Conservation (phyloP, 1,284 basidiomycete genomes). For the Rhodofomes roseus region DNA sequence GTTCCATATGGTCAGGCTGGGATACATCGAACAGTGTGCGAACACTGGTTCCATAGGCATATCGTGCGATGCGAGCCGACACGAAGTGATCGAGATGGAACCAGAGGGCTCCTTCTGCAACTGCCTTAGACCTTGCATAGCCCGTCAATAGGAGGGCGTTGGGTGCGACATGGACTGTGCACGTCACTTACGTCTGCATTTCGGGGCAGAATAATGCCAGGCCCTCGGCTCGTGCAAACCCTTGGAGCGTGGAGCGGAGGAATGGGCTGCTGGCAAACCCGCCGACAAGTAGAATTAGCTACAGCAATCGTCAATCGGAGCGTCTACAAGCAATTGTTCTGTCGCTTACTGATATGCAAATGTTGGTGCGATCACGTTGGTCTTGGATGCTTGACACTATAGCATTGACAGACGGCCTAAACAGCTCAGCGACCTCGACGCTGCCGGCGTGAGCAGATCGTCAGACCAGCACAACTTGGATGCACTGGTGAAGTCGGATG, state of each 20-base stretch:
- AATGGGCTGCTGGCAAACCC: not conserved
- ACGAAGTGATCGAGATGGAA: conserved; percentile 35
- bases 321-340: too few species aligned
- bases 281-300: not conserved
- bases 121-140: conserved; percentile 20
- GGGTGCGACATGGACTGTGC: not conserved
- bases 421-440: not conserved
- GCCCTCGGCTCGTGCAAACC: not conserved
- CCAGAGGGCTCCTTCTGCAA: conserved; percentile 33
- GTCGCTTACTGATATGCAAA: too few species aligned
- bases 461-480: too few species aligned
- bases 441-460: not conserved
- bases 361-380: too few species aligned
- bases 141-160: too few species aligned
- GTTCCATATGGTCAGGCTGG: conserved; percentile 30
- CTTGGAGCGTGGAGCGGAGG: not conserved
- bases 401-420: not conserved
- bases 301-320: not conserved
- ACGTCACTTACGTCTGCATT: not conserved
- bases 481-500: too few species aligned
- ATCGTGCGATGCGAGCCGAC: conserved; percentile 29
- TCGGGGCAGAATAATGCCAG: not conserved
- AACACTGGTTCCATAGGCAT: conserved; percentile 33
- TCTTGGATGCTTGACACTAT: too few species aligned
- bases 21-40: conserved; percentile 23